phyloP scores from a whole-genome alignment of 805 yeast genomes.

The Hanseniaspora thailandica region DNA sequence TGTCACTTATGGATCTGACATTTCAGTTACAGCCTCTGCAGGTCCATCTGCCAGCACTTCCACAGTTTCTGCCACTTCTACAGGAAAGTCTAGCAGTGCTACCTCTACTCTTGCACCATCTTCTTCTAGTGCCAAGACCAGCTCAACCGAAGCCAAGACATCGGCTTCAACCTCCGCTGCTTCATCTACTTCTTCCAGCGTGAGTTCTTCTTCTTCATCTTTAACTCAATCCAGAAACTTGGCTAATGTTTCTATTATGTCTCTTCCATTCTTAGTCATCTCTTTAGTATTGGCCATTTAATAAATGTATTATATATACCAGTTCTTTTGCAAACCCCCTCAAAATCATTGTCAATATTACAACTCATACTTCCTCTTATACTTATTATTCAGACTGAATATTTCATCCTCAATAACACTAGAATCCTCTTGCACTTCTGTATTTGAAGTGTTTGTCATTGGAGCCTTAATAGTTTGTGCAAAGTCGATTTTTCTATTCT shows the following conservation, averaged over 20 bases:
- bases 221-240: neutral
- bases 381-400: neutral
- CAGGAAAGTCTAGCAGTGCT: no score
- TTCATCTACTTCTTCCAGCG: neutral
- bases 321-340: no score
- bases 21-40: neutral
- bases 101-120: neutral
- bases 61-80: neutral
- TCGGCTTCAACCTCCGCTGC: neutral
- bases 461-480: neutral
- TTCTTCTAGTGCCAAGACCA: neutral
- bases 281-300: neutral
- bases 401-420: neutral
- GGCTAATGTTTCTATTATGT: neutral
- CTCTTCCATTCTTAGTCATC: neutral
- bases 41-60: neutral
- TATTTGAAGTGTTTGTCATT: neutral
- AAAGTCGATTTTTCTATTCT: neutral
- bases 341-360: neutral
- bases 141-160: neutral
- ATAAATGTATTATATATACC: neutral
- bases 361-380: neutral
- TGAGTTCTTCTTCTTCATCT: neutral
- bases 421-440: neutral
- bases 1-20: neutral